Evolutionary conservation across 257 asterid genomes (phyloP).

Genomic region (Plectranthus barbatus): DNA sequence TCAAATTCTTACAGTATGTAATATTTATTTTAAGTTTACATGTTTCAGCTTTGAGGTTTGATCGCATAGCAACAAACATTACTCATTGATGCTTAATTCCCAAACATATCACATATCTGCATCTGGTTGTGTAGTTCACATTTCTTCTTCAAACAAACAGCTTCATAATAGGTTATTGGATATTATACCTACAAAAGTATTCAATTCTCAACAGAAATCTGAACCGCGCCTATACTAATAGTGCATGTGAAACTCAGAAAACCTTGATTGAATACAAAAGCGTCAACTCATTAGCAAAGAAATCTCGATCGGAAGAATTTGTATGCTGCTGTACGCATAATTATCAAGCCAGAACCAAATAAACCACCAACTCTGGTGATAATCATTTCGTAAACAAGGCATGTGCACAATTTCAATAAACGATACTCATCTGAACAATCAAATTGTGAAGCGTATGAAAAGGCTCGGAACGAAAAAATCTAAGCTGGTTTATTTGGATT

Average conservation of each 20-base stretch:
- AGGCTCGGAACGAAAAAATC: neutral
- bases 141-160: neutral
- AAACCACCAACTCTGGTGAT: constrained; percentile 2
- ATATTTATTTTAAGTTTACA: neutral
- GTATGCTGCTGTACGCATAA: neutral
- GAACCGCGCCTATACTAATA: neutral
- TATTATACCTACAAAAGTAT: neutral
- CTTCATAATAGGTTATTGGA: neutral
- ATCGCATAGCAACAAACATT: neutral
- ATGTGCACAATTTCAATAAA: neutral
- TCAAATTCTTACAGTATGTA: neutral
- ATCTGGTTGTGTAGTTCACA: neutral
- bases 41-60: neutral
- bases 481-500: neutral
- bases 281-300: neutral
- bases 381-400: neutral
- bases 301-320: constrained; percentile 2
- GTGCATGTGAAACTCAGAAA: neutral
- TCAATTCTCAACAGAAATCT: neutral
- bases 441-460: neutral
- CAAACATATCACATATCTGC: neutral
- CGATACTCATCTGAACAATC: neutral
- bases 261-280: neutral
- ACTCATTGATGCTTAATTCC: too few species aligned
- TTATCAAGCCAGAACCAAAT: neutral